phyloP scores from a whole-genome alignment of 1,284 basidiomycete genomes.

The Tylopilus orsonianus region DNA sequence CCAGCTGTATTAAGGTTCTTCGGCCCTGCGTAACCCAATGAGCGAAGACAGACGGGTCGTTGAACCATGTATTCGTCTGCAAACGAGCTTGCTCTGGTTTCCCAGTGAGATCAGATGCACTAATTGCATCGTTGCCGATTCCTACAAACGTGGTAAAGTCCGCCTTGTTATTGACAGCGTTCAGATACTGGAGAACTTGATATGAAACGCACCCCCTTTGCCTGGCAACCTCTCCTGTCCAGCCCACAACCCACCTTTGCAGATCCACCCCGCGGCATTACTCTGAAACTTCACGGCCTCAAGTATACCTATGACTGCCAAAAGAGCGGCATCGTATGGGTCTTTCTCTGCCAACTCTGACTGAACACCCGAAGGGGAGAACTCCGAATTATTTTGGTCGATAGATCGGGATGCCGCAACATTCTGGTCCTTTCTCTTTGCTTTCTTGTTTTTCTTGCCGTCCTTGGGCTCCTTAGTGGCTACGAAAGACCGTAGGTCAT shows the following conservation, averaged over 20 bases:
- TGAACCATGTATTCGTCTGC: conserved; percentile 52
- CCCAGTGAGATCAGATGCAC: conserved; percentile 5
- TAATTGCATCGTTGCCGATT: conserved; percentile 19
- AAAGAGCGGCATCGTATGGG: conserved; percentile 56
- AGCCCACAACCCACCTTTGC: conserved; percentile 52
- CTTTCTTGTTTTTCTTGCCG: conserved; percentile 10
- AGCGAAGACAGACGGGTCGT: conserved; percentile 40
- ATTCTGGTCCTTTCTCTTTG: conserved; percentile 1
- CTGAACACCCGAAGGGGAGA: neutral
- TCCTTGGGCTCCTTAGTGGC: conserved; percentile 12
- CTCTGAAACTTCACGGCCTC: conserved; percentile 56
- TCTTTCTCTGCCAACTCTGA: conserved; percentile 11
- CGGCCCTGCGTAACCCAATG: conserved; percentile 57
- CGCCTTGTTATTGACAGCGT: neutral
- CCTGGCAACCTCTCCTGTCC: conserved; percentile 8
- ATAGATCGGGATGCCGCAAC: neutral
- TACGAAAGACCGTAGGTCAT: conserved; percentile 40
- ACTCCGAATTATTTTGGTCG: neutral
- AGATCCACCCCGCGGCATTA: conserved; percentile 71
- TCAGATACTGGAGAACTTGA: neutral
- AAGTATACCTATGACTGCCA: conserved; percentile 74
- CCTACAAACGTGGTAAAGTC: neutral
- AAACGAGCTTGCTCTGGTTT: conserved; percentile 7
- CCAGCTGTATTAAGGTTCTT: conserved; percentile 45
- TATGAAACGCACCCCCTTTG: neutral